Conservation (phyloP, 257 asterid species). For the Solanum virginianum region DNA sequence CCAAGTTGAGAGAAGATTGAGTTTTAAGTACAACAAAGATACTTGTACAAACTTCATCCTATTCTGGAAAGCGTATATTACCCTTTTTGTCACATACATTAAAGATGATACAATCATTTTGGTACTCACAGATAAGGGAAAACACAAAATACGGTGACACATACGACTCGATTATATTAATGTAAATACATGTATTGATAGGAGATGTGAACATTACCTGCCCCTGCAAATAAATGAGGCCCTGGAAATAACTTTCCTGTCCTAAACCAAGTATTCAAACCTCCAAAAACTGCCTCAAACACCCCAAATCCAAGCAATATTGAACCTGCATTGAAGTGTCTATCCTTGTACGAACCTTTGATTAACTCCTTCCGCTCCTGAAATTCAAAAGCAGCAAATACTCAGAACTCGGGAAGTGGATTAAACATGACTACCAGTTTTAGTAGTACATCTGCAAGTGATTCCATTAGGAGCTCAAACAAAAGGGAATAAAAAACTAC, state of each 20-base stretch:
- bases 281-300: constrained; percentile 58
- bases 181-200: not conserved
- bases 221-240: constrained; percentile 88
- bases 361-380: constrained; percentile 81
- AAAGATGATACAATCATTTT: not conserved
- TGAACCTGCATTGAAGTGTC: constrained; percentile 86
- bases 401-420: not conserved
- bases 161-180: not conserved
- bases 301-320: constrained; percentile 81
- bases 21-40: not conserved
- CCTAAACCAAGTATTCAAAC: constrained; percentile 73
- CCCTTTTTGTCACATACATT: not conserved
- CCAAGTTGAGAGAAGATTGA: not conserved
- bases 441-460: not conserved
- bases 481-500: not conserved
- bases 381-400: not conserved
- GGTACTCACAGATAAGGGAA: not conserved
- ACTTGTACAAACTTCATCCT: not conserved
- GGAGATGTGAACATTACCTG: constrained; percentile 33
- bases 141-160: not conserved
- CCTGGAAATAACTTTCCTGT: constrained; percentile 94
- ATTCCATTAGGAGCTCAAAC: not conserved
- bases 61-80: not conserved
- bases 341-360: constrained; percentile 82
- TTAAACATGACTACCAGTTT: not conserved